phyloP scores from a whole-genome alignment of 805 yeast genomes.

The Cyberlindnera veronae region DNA sequence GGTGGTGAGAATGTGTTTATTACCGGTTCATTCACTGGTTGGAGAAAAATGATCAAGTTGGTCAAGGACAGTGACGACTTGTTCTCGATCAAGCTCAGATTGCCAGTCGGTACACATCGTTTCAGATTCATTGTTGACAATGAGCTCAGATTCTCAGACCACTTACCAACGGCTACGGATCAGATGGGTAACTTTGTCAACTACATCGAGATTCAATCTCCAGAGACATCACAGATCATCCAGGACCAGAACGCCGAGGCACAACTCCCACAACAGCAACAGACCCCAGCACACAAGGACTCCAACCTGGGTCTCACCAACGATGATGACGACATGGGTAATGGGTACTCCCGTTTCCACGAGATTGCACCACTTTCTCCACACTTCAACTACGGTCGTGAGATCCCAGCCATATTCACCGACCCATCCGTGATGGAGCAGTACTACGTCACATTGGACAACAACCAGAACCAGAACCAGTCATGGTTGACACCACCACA shows the following conservation, averaged over 20 bases:
- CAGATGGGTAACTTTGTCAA: slow-evolving; percentile 95
- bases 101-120: slow-evolving; percentile 90
- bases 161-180: slow-evolving; percentile 94
- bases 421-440: slow-evolving; percentile 88
- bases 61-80: slow-evolving; percentile 48
- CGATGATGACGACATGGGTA: slow-evolving; percentile 80
- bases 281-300: slow-evolving; percentile 34
- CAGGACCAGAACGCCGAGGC: slow-evolving; percentile 26
- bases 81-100: slow-evolving; percentile 65
- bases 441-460: slow-evolving; percentile 72
- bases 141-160: slow-evolving; percentile 84
- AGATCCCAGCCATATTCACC: slow-evolving; percentile 79
- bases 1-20: slow-evolving; percentile 96
- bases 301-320: slow-evolving; percentile 60
- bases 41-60: slow-evolving; percentile 96
- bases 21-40: slow-evolving; percentile 96
- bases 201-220: slow-evolving; percentile 66
- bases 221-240: slow-evolving; percentile 35
- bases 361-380: slow-evolving; percentile 44
- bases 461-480: slow-evolving; percentile 60
- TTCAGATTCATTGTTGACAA: slow-evolving; percentile 93
- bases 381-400: slow-evolving; percentile 47
- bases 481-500: slow-evolving; percentile 85
- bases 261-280: slow-evolving; percentile 15
- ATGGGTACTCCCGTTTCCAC: slow-evolving; percentile 73